A percentile compares a stretch with the other conserved stretches of the same genome.
Evolutionary conservation across 129 eudicot species (phyloP).

Genomic region (Chrysanthemum makinoi): DNA sequence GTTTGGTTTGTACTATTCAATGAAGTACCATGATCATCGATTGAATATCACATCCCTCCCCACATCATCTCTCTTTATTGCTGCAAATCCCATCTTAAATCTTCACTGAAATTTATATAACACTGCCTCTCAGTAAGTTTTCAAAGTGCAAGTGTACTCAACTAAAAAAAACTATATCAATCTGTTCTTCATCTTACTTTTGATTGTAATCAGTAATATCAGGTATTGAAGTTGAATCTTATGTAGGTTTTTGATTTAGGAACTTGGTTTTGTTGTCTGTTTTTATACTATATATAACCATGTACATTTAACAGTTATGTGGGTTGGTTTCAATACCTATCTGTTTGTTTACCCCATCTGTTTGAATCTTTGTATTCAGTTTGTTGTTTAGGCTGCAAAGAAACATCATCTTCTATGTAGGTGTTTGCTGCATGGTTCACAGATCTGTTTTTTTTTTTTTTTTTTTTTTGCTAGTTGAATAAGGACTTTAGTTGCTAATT

Average conservation of each 20-base stretch:
- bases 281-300: neutral
- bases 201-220: conserved; percentile 8
- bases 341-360: neutral
- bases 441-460: neutral
- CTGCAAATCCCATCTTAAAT: no score
- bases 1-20: no score
- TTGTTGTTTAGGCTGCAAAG: neutral
- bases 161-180: no score
- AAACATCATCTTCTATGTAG: neutral
- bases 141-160: no score
- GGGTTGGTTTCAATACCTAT: neutral
- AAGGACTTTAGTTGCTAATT: no score
- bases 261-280: neutral
- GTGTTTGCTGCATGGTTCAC: neutral
- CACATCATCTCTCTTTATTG: no score
- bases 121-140: no score
- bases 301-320: neutral
- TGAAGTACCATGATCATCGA: no score
- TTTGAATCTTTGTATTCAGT: neutral
- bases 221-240: conserved; percentile 16
- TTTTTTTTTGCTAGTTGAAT: no score
- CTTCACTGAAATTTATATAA: no score
- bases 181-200: conserved; percentile 11
- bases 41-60: no score
- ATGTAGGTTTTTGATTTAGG: neutral